A percentile compares a stretch with the other conserved stretches of the same genome.
Conservation (phyloP, 1,139 yeast genomes). For the Saccharomyces hybrid region DNA sequence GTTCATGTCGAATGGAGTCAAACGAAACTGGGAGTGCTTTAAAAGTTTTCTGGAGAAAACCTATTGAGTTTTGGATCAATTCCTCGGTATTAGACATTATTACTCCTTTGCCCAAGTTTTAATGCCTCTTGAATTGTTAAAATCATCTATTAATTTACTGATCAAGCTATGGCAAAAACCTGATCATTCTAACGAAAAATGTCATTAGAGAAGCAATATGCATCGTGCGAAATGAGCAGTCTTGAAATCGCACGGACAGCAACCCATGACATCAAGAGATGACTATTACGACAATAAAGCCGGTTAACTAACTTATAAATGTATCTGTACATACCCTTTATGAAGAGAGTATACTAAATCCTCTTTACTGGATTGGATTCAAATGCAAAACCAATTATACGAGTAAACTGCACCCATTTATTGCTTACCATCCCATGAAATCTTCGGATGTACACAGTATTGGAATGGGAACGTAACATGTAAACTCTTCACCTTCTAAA, state of each 20-base stretch:
- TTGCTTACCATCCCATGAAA: slow-evolving; percentile 31
- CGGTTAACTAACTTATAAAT: neutral
- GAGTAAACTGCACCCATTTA: neutral
- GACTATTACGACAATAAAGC: neutral
- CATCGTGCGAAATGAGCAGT: neutral
- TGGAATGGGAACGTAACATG: slow-evolving; percentile 31
- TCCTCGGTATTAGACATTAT: neutral
- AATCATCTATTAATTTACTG: neutral
- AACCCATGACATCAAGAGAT: neutral
- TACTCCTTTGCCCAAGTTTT: neutral
- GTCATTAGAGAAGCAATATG: neutral
- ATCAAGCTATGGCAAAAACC: neutral
- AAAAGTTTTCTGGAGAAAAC: slow-evolving; percentile 6
- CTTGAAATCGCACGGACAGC: neutral
- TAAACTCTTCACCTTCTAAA: slow-evolving; percentile 33
- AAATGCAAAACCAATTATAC: neutral
- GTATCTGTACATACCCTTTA: neutral
- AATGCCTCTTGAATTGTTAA: neutral
- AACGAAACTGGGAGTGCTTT: neutral
- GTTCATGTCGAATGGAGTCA: neutral
- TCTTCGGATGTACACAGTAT: slow-evolving; percentile 31
- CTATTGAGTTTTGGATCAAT: neutral
- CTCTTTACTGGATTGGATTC: neutral
- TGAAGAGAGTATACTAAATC: too few species aligned
- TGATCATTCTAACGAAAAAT: neutral